Percentiles rank a stretch among this genome's conserved stretches.
phyloP scores from a whole-genome alignment of 768 basidiomycete genomes.

The Mrakia hoshinonis region DNA sequence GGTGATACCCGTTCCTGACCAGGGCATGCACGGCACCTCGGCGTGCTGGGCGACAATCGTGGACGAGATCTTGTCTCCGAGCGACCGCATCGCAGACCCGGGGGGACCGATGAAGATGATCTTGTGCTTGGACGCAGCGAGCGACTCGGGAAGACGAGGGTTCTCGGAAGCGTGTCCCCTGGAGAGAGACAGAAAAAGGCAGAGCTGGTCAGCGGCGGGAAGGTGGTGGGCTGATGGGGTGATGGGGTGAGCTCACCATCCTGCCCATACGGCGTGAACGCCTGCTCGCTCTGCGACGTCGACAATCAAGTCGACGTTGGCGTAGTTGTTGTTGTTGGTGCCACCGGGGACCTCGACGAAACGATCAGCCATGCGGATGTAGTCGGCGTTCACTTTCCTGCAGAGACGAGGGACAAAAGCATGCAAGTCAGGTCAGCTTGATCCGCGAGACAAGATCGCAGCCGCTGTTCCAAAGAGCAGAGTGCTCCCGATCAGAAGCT shows the following conservation, averaged over 20 bases:
- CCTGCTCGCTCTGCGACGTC: constrained; percentile 95
- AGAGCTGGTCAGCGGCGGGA: neutral
- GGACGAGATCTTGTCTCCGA: constrained; percentile 99
- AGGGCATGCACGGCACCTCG: constrained; percentile 93
- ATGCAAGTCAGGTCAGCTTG: neutral
- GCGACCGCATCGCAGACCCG: constrained; percentile 94
- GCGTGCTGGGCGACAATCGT: constrained; percentile 98
- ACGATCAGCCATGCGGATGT: constrained; percentile 99
- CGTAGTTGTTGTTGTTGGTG: constrained; percentile 98
- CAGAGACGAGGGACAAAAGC: constrained; percentile 28
- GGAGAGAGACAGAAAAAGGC: neutral
- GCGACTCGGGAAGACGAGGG: constrained; percentile 85
- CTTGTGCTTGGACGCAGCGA: constrained; percentile 83
- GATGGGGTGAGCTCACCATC: constrained; percentile 53
- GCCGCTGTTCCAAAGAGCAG: neutral
- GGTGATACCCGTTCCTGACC: constrained; percentile 91
- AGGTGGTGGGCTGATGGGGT: neutral
- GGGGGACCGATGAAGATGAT: constrained; percentile 99
- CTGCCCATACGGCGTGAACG: constrained; percentile 99
- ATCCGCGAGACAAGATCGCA: too few relatives aligned
- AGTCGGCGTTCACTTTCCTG: constrained; percentile 80
- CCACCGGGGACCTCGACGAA: constrained; percentile 99
- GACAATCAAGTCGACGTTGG: constrained; percentile 97
- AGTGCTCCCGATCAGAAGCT: too few relatives aligned
- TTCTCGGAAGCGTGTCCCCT: constrained; percentile 97